Percentiles rank a stretch among this genome's conserved stretches.
Evolutionary conservation across 208 protist genomes (phyloP).

Genomic region (Leishmania tarentolae): DNA sequence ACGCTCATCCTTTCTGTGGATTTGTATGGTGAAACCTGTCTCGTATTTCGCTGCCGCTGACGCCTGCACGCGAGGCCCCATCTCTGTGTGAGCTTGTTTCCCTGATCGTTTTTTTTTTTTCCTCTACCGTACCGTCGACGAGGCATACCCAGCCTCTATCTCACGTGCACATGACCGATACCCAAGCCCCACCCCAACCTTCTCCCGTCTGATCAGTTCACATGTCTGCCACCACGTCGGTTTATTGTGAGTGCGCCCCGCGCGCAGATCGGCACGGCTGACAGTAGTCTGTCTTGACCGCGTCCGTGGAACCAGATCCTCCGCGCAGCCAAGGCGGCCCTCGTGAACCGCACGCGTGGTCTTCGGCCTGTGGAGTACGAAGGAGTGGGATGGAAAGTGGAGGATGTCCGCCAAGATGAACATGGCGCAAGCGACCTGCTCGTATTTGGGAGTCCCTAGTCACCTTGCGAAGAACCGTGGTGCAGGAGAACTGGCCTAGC

Average conservation of each 20-base stretch:
- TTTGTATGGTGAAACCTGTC: background rate
- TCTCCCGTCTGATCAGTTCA: background rate
- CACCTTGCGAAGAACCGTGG: constrained; percentile 52
- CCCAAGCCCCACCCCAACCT: background rate
- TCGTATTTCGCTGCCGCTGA: background rate
- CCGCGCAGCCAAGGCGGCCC: constrained; percentile 34
- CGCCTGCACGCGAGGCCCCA: background rate
- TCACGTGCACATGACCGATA: background rate
- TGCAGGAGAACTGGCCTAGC: constrained; percentile 72
- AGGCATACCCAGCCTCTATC: background rate
- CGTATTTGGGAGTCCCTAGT: background rate
- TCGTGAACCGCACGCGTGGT: constrained; percentile 47
- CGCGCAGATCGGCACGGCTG: constrained; percentile 54
- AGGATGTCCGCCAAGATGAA: constrained; percentile 37
- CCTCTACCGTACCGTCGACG: background rate
- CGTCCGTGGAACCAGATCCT: constrained; percentile 36
- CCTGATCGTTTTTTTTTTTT: background rate
- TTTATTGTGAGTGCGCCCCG: constrained; percentile 57
- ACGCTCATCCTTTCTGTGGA: background rate
- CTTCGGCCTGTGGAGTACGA: constrained; percentile 59
- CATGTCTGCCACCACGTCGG: constrained; percentile 32
- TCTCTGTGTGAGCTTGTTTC: background rate
- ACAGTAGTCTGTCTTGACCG: constrained; percentile 42
- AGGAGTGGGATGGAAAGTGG: constrained; percentile 47
- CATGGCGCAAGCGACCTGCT: too few species aligned